Percentiles rank a stretch among this genome's conserved stretches.
phyloP scores from a whole-genome alignment of 179 eudicot genomes.

The Vitellaria paradoxa region DNA sequence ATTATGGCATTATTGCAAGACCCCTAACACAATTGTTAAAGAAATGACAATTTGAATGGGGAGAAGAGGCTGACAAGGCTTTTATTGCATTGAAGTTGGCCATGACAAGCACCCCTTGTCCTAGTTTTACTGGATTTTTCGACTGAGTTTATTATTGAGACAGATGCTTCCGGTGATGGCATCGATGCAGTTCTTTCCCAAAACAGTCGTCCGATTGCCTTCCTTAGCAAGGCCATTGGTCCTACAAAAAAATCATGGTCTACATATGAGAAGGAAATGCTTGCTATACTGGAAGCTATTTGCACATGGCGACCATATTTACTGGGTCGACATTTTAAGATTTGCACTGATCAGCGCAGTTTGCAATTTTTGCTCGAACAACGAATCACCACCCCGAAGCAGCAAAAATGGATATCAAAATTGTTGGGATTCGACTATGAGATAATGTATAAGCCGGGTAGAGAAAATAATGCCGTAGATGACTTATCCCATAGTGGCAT shows the following conservation, averaged over 20 bases:
- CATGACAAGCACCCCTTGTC: not conserved
- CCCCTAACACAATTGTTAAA: not conserved
- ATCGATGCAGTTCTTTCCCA: not conserved
- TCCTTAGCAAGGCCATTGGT: not conserved
- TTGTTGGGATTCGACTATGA: not conserved
- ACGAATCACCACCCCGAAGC: not conserved
- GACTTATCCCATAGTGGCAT: not conserved
- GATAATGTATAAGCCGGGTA: not conserved
- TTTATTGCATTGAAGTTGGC: not conserved
- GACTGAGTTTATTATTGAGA: not conserved
- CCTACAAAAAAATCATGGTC: not conserved
- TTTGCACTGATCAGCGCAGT: no score
- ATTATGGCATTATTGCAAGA: not conserved
- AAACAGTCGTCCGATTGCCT: not conserved
- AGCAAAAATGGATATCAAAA: constrained; percentile 1
- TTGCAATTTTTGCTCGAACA: not conserved
- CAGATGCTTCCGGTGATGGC: not conserved
- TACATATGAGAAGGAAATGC: constrained; percentile 4
- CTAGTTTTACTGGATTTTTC: not conserved
- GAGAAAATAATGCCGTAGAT: not conserved
- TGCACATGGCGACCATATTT: constrained; percentile 1
- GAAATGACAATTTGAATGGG: not conserved
- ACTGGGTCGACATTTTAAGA: not conserved
- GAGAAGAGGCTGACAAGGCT: not conserved
- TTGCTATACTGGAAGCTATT: not conserved